A percentile compares a stretch with the other conserved stretches of the same genome.
phyloP scores from a whole-genome alignment of 2,329 filamentous ascomycete species.

The Sclerotinia nivalis region DNA sequence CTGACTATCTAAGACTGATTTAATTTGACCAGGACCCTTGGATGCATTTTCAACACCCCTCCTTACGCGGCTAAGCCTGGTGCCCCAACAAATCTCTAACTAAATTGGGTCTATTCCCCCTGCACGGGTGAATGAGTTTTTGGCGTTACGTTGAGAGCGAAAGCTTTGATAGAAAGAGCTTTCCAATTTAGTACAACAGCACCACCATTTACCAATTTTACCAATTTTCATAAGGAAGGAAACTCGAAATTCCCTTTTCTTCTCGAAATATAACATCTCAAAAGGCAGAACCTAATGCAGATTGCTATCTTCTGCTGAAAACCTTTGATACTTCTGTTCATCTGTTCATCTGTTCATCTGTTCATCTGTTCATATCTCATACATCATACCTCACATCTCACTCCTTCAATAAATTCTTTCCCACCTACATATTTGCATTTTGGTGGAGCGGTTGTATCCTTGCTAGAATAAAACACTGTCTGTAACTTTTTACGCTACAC shows the following conservation, averaged over 20 bases:
- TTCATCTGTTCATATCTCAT: neutral
- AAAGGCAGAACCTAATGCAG: neutral
- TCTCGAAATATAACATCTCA: neutral
- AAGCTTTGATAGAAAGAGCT: slow-evolving; percentile 13
- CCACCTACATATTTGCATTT: slow-evolving; percentile 25
- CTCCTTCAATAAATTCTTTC: neutral
- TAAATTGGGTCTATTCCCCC: slow-evolving; percentile 14
- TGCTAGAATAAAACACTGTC: slow-evolving; percentile 19
- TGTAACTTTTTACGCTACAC: slow-evolving; percentile 17
- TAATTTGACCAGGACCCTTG: neutral
- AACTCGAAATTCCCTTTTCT: neutral
- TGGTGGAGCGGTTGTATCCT: slow-evolving; percentile 23
- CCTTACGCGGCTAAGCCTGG: neutral
- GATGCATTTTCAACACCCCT: slow-evolving; percentile 18
- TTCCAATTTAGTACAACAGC: neutral
- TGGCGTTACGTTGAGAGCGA: slow-evolving; percentile 23
- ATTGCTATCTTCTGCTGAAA: neutral
- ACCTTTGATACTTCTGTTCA: neutral
- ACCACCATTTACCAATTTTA: neutral
- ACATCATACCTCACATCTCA: no score
- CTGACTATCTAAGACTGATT: slow-evolving; percentile 8
- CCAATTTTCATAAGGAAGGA: neutral
- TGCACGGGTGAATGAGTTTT: slow-evolving; percentile 22
- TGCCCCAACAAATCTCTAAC: slow-evolving; percentile 25
- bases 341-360: neutral